Base-by-base conservation (phyloP, 805 yeast species). In the Suhomyces sp. region DNA sequence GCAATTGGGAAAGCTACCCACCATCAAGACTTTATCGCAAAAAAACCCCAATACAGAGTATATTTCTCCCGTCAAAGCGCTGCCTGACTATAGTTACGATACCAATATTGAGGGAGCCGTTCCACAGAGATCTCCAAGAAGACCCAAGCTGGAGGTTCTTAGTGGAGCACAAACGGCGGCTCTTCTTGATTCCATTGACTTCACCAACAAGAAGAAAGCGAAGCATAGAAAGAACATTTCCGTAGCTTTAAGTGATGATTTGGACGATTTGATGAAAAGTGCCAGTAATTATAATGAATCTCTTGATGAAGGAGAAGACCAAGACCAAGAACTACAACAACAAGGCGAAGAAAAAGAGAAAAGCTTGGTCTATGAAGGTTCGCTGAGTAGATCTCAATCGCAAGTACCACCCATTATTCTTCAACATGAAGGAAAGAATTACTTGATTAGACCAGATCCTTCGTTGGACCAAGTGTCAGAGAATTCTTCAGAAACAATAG, bases 81-180 rank as follows among this genome's bases (percentile, higher is more conserved):
- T 20, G 28, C 72, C 73, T 1, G 60, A 54, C 33, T 31, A 46
- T 14, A 47, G 60, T 10, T 59, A 59, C 40, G 53, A 51, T 33
- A 68, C 73, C 8, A 54, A 44, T 15, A 50, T 66, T 22, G 70
- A 64, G 26, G 50, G 50, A 5, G 49, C 67, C 3, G 50, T 68
- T 2, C 73, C 73, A 2, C 60, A 69, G 2, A 53, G 73, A 34
- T 65, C 69, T 23, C 52, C 52, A 5, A 50, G 62, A 29, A 47
- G 73, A 38, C 72, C 72, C 5, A 55, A 55, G 18, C 60, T 66
- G 39, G 63, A 45, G 33, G 26, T 36, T 11, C 5, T 20, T n/a
- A 15, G 12, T 15, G 21, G n/a, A 5, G 12, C 25, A 5, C 13
- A 7, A 6, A 12, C 22, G 5, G 20, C 5, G 15, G 19, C 24